Base-by-base conservation (phyloP, 371 early-diverging fungal species). In the Thermomucor indicae-seudaticae region DNA sequence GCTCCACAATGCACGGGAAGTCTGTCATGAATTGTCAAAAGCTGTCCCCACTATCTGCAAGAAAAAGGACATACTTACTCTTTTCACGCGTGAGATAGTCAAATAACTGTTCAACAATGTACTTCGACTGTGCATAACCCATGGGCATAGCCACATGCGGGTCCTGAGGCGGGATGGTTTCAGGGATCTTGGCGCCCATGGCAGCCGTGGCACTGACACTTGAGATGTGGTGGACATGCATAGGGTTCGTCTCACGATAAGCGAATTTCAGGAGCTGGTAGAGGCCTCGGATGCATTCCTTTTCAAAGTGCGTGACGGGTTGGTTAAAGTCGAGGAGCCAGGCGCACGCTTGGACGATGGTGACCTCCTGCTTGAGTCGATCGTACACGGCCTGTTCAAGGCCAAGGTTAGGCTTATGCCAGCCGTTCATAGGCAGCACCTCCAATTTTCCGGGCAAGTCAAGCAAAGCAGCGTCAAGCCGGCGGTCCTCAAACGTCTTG, bases 81-180 rank as follows among this genome's bases (percentile, higher is more conserved):
- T 67, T 72, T 30, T 69, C 40, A 0, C 38, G 34, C 12, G 61
- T 52, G n/a, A 66, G 51, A 30, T 61, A 64, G 14, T 59, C 25
- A 2, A 65, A 49, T 16, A 78, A 45, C 2, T 50, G 51, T 30
- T 78, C 72, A 20, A 60, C 56, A 34, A 78, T 55, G 34, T 62
- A 70, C 39, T 78, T 78, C 29, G 68, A 67, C 5, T 71, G 67
- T 5, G 55, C 62, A 34, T 73, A 78, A 1, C 78, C 74, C 58
- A 67, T 67, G 7, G 70, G 61, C 57, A 67, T 62, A n/a, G 58
- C 31, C 14, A 62, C 57, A 35, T 51, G 52, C 16, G 67, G 45
- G 30, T 72, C 58, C 6, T 65, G 24, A 19, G 62, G 63, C 0
- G 66, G 25, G 11, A 54, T 55, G 4, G 46, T 29, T 27, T 78